These are phyloP conservation scores for Niebla homalea DNA, from an alignment of 495 filamentous ascomycete species.

Conservation along the genomic window DNA sequence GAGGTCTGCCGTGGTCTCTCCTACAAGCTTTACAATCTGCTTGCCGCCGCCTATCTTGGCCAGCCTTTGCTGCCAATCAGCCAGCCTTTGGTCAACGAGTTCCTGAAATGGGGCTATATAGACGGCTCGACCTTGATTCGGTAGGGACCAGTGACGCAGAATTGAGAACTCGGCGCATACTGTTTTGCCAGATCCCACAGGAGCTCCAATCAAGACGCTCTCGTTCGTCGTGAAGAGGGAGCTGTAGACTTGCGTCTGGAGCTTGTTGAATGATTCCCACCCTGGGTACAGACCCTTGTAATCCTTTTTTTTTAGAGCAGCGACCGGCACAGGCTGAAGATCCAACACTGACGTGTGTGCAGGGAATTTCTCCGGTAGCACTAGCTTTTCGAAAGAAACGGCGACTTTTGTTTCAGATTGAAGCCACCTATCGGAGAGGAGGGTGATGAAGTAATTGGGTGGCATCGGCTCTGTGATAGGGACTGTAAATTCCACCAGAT, in stretches of 20 bases:
- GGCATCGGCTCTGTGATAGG: slow-evolving; percentile 96
- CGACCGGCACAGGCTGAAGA: slow-evolving; percentile 77
- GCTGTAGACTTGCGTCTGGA: slow-evolving; percentile 95
- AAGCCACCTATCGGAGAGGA: slow-evolving; percentile 95
- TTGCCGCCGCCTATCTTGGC: slow-evolving; percentile 66
- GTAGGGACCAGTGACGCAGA: slow-evolving; percentile 71
- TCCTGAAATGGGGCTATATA: slow-evolving; percentile 97
- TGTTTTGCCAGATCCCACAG: slow-evolving; percentile 90
- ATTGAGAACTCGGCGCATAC: slow-evolving; percentile 92
- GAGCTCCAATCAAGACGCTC: slow-evolving; percentile 80
- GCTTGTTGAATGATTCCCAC: slow-evolving; percentile 88
- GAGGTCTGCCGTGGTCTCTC: slow-evolving; percentile 83
- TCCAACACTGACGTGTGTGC: slow-evolving; percentile 84
- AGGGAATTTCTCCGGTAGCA: slow-evolving; percentile 90
- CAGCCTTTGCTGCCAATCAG: slow-evolving; percentile 75
- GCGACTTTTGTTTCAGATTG: slow-evolving; percentile 89
- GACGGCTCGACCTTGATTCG: slow-evolving; percentile 64
- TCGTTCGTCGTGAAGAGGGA: slow-evolving; percentile 80
- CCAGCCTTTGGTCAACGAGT: slow-evolving; percentile 63
- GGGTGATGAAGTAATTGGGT: slow-evolving; percentile 92
- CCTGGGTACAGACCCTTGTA: slow-evolving; percentile 70
- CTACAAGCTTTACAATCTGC: slow-evolving; percentile 83
- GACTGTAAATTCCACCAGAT: slow-evolving; percentile 94
- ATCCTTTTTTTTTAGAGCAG: slow-evolving; percentile 75
- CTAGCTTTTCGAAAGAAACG: slow-evolving; percentile 86